Conservation (phyloP, 2,329 filamentous ascomycete genomes). For the Cryphonectria parasitica region DNA sequence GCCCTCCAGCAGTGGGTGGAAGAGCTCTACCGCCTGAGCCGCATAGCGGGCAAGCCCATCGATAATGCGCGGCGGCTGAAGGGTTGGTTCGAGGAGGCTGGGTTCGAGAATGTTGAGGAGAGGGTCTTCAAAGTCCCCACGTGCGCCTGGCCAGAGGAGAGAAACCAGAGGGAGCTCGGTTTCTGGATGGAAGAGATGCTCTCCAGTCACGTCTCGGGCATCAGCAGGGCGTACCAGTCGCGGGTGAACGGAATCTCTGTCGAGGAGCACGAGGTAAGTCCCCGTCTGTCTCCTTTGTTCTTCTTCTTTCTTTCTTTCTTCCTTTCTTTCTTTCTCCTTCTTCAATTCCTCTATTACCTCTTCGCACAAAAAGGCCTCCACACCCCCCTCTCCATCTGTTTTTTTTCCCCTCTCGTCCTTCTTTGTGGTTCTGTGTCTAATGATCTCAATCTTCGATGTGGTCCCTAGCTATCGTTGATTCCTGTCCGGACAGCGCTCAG, state of each 20-base stretch:
- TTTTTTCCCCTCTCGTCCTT: neutral
- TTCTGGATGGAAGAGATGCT: constrained; percentile 35
- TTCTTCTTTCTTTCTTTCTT: no score
- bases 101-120: constrained; percentile 60
- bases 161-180: constrained; percentile 47
- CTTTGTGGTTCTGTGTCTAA: neutral
- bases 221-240: constrained; percentile 24
- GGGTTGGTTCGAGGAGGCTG: constrained; percentile 49
- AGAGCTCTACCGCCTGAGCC: constrained; percentile 46
- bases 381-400: no score
- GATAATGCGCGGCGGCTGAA: constrained; percentile 41
- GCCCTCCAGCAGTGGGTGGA: constrained; percentile 46
- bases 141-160: constrained; percentile 57
- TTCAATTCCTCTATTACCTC: no score
- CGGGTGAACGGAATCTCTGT: constrained; percentile 17
- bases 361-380: no score
- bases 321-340: neutral
- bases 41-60: constrained; percentile 43
- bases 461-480: constrained; percentile 42
- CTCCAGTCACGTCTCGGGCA: neutral
- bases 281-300: neutral
- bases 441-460: neutral
- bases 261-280: constrained; percentile 29
- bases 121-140: constrained; percentile 57
- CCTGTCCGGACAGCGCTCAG: constrained; percentile 53